Conservation (phyloP, 2,329 filamentous ascomycete species). For the Aspergillus carbonarius region DNA sequence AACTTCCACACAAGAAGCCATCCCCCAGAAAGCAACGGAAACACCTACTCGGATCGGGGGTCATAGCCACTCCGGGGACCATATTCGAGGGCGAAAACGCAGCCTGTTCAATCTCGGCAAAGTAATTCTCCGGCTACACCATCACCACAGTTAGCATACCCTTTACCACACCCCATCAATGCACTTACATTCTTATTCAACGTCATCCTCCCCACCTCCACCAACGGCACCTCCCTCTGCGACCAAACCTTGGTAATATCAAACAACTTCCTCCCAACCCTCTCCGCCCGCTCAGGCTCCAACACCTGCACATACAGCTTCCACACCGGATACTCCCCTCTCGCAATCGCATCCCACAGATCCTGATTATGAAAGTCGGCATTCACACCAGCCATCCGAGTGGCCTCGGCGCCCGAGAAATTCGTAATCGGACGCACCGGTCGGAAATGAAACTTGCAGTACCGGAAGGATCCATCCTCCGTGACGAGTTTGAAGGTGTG, state of each 20-base stretch:
- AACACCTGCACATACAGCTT: constrained; percentile 56
- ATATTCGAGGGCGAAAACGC: background rate
- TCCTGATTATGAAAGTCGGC: constrained; percentile 61
- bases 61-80: background rate
- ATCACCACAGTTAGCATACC: too few relatives aligned
- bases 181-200: constrained; percentile 50
- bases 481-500: constrained; percentile 34
- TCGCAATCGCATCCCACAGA: constrained; percentile 60
- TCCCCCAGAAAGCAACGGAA: background rate
- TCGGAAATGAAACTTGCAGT: constrained; percentile 62
- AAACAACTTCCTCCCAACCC: constrained; percentile 52
- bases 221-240: constrained; percentile 50
- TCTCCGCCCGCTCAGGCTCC: constrained; percentile 51
- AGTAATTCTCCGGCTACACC: background rate
- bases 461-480: constrained; percentile 54
- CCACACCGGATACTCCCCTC: constrained; percentile 60
- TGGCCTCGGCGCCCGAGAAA: constrained; percentile 52
- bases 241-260: constrained; percentile 60
- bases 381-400: constrained; percentile 51
- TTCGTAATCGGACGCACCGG: constrained; percentile 55
- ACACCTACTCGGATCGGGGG: background rate
- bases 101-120: background rate
- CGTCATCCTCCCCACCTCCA: constrained; percentile 51
- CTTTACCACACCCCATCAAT: too few relatives aligned
- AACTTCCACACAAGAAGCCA: background rate